Conservation (phyloP, 768 basidiomycete species). For the Roridomyces roridus region DNA sequence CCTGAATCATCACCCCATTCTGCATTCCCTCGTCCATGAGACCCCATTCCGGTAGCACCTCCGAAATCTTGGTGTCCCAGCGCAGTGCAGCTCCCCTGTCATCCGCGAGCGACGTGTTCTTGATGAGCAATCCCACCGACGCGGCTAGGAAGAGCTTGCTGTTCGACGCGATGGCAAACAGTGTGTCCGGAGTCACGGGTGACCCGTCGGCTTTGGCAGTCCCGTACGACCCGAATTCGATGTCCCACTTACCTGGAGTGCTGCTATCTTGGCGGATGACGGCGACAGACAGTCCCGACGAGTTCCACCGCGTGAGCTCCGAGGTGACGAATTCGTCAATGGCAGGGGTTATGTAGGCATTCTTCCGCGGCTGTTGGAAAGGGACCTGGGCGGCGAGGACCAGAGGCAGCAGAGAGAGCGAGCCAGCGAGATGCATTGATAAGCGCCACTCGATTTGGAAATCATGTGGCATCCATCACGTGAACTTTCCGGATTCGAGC, state of each 20-base stretch:
- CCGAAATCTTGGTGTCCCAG: constrained; percentile 43
- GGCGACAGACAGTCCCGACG: constrained; percentile 46
- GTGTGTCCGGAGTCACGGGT: constrained; percentile 45
- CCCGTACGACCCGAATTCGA: constrained; percentile 46
- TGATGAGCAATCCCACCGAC: constrained; percentile 45
- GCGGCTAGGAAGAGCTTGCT: constrained; percentile 46
- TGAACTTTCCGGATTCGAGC: too few relatives aligned
- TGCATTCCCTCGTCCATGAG: constrained; percentile 41
- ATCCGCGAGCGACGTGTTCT: constrained; percentile 39
- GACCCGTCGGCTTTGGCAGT: constrained; percentile 38
- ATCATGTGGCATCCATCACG: too few relatives aligned
- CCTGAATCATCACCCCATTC: constrained; percentile 40
- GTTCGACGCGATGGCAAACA: constrained; percentile 52
- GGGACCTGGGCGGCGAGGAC: constrained; percentile 2
- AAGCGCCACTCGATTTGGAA: too few relatives aligned
- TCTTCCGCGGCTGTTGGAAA: background rate
- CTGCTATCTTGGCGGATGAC: constrained; percentile 42
- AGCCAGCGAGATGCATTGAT: too few relatives aligned
- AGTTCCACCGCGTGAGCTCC: constrained; percentile 41
- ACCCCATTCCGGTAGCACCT: constrained; percentile 44
- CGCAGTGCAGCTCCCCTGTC: constrained; percentile 33
- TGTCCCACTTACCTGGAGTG: constrained; percentile 37
- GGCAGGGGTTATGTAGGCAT: constrained; percentile 14
- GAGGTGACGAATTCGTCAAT: constrained; percentile 19
- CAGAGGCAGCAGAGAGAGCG: background rate